Conservation (phyloP, 306 rosid species). For the Datisca glomerata region DNA sequence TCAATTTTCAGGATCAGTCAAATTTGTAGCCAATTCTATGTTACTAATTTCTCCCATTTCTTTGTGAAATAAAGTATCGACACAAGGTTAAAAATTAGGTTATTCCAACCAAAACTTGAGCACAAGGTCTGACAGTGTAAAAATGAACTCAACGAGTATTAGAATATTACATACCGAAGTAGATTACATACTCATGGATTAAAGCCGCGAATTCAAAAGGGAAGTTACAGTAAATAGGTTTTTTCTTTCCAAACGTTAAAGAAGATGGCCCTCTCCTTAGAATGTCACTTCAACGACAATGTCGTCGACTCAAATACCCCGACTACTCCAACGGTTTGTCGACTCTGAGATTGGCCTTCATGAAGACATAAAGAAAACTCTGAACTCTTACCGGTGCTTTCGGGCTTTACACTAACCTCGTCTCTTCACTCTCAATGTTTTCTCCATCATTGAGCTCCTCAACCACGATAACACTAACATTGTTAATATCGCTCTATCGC, state of each 20-base stretch:
- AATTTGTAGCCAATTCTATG: no score
- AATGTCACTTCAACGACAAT: slow-evolving; percentile 83
- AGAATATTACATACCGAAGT: no score
- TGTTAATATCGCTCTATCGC: slow-evolving; percentile 66
- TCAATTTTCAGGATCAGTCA: no score
- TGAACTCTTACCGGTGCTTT: slow-evolving; percentile 78
- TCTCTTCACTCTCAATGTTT: slow-evolving; percentile 52
- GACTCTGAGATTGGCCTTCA: slow-evolving; percentile 91
- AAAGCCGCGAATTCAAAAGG: no score
- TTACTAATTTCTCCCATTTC: no score
- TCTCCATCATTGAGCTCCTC: slow-evolving; percentile 66
- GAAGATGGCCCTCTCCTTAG: slow-evolving; percentile 74
- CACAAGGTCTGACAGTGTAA: no score
- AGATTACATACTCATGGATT: no score
- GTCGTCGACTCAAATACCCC: slow-evolving; percentile 78
- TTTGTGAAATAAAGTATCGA: no score
- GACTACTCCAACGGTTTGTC: slow-evolving; percentile 88
- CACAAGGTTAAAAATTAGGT: no score
- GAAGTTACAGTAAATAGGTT: no score
- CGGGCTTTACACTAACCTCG: slow-evolving; percentile 80
- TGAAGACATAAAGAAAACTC: slow-evolving; percentile 77
- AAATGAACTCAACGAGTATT: no score
- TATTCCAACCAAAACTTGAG: no score
- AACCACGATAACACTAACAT: slow-evolving; percentile 79
- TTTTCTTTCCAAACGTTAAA: slow-evolving; percentile 57